These are phyloP conservation scores for Salvia splendens DNA, from an alignment of 257 asterid species.

Conservation along the genomic window DNA sequence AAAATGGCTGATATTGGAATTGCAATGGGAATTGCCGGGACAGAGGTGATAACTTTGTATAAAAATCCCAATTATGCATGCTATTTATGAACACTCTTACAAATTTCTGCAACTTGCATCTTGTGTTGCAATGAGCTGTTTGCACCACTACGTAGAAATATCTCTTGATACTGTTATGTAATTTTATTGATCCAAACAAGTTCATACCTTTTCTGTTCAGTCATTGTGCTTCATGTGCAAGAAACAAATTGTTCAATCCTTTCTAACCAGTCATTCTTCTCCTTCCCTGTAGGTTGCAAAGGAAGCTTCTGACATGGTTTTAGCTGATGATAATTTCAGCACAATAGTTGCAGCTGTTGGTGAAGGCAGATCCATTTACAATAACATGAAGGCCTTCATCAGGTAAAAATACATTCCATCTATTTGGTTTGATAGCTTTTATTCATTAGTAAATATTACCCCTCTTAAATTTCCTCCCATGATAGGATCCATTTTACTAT, in stretches of 20 bases:
- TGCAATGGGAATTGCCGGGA: slow-evolving; percentile 98
- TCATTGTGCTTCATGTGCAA: slow-evolving; percentile 10
- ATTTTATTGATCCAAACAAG: background rate
- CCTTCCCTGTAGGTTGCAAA: slow-evolving; percentile 73
- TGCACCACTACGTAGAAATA: background rate
- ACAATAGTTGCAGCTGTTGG: slow-evolving; percentile 98
- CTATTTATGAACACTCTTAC: slow-evolving; percentile 6
- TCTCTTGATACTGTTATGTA: background rate
- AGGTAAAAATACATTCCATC: slow-evolving; percentile 47
- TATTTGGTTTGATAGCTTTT: slow-evolving; percentile 14
- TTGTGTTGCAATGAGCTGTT: background rate
- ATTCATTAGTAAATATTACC: background rate
- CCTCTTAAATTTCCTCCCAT: background rate
- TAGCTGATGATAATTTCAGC: slow-evolving; percentile 97
- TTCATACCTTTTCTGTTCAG: background rate
- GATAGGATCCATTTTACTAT: slow-evolving; percentile 2
- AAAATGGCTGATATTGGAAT: slow-evolving; percentile 97
- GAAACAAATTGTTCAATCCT: background rate
- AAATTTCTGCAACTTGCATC: background rate
- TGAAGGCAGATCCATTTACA: slow-evolving; percentile 76
- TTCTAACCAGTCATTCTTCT: slow-evolving; percentile 5
- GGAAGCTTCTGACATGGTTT: slow-evolving; percentile 99
- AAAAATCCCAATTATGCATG: slow-evolving; percentile 3
- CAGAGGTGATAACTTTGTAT: slow-evolving; percentile 62
- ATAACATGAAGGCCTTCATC: slow-evolving; percentile 97